Conservation (phyloP, 345 rosid genomes). For the Streptanthus diversifolius region DNA sequence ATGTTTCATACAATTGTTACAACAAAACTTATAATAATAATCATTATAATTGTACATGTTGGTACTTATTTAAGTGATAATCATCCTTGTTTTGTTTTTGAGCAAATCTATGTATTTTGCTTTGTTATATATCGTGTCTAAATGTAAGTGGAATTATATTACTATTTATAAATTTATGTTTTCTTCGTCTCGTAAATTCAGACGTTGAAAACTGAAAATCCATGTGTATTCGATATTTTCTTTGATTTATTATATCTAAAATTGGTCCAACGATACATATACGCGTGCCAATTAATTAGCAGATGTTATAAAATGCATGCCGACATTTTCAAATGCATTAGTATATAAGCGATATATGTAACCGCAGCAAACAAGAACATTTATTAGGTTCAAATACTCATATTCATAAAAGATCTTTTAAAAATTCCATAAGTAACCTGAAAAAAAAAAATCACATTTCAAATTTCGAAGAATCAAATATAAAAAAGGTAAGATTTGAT, state of each 20-base stretch:
- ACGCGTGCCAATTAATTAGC: slow-evolving; percentile 17
- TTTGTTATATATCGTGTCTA: slow-evolving; percentile 25
- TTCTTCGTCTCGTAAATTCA: slow-evolving; percentile 5
- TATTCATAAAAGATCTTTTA: background rate
- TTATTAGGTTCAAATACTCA: background rate
- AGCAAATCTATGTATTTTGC: slow-evolving; percentile 23
- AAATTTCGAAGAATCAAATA: slow-evolving; percentile 11
- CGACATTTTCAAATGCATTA: background rate
- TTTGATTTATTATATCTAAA: background rate
- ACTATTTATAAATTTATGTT: background rate
- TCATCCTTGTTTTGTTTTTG: slow-evolving; percentile 21
- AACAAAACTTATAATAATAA: background rate
- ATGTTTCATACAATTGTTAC: slow-evolving; percentile 22
- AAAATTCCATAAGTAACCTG: background rate
- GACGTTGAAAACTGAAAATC: slow-evolving; percentile 29
- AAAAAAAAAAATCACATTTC: slow-evolving; percentile 1
- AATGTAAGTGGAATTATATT: background rate
- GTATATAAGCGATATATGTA: background rate
- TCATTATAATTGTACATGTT: slow-evolving; percentile 14
- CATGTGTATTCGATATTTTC: slow-evolving; percentile 11
- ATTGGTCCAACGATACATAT: slow-evolving; percentile 22
- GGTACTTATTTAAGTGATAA: slow-evolving; percentile 20
- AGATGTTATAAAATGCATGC: background rate
- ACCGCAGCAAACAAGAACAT: background rate
- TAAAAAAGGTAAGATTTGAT: background rate